Percentiles rank a stretch among this genome's conserved stretches.
phyloP scores from a whole-genome alignment of 306 rosid genomes.

The Fragaria nilgerrensis region DNA sequence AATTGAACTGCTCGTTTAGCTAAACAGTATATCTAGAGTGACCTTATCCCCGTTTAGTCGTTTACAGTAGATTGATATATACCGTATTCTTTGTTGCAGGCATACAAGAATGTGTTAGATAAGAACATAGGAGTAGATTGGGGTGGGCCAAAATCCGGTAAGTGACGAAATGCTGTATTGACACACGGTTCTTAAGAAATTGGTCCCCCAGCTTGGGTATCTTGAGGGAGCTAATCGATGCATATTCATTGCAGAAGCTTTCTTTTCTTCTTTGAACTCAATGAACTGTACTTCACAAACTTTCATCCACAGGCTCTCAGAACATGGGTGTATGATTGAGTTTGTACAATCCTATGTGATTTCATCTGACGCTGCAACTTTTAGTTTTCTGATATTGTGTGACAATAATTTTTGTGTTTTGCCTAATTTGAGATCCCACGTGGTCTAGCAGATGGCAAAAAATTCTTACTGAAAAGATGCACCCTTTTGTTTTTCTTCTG shows the following conservation, averaged over 20 bases:
- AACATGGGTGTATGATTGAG: conserved; percentile 31
- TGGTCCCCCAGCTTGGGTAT: conserved; percentile 41
- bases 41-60: not conserved
- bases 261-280: conserved; percentile 29
- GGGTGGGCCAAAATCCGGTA: conserved; percentile 46
- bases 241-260: conserved; percentile 41
- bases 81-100: conserved; percentile 48
- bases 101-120: conserved; percentile 72
- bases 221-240: conserved; percentile 56
- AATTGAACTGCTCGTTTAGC: conserved; percentile 15
- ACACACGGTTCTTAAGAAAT: conserved; percentile 32
- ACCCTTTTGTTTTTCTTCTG: not conserved
- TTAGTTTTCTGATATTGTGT: not conserved
- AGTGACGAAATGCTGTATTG: conserved; percentile 42
- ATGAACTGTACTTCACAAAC: conserved; percentile 30
- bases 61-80: not conserved
- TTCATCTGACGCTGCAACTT: conserved; percentile 5
- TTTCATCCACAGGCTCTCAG: conserved; percentile 34
- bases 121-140: conserved; percentile 73
- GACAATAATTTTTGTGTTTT: not conserved
- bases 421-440: conserved; percentile 1
- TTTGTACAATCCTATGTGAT: not conserved
- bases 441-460: not conserved
- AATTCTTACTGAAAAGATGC: not conserved
- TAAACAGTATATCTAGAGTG: conserved; percentile 15